Evolutionary conservation across 305 asterid genomes (phyloP), one percentile per base, ranked within the genome.

Genomic region (Salvia sclarea): DNA sequence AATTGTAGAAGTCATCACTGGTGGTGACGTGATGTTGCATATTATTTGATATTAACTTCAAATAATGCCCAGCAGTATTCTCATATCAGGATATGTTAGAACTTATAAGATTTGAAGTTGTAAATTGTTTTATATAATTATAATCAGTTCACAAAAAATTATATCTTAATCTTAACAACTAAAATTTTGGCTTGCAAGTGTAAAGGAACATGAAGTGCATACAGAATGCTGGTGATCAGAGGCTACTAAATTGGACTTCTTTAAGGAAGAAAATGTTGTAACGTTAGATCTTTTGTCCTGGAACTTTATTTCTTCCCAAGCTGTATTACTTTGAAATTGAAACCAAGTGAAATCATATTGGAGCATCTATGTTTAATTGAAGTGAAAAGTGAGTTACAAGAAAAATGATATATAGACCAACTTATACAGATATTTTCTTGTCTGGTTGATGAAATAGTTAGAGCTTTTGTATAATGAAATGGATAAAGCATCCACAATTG

Each of bases 151-250:
- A 5, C 3, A 30, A 2, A 30, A 30, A 47, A 12, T 47, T 69
- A 22, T 57, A 10, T 69, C 61, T 66, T 16, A 31, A 59, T 40
- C 60, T 58, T 50, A 28, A 21, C 13, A 50, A 50, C 57, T 50
- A 50, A 30, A 53, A 11, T 45, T 33, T 30, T 7, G 68, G 22
- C 74, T 1, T 60, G 17, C 41, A 18, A n/a, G 64, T 38, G 53
- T 31, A 14, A 22, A 20, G 61, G 10, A 28, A 47, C 61, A 22
- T 7, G 48, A 65, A 45, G 28, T 25, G 22, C 38, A 2, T 44
- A 24, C 7, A 58, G 53, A 64, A 52, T 52, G 21, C 17, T 61
- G 70, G 60, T 52, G 13, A 61, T 64, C 41, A 50, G 33, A 63
- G 14, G 65, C 53, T 44, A 44, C 25, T 41, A 58, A 59, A 54